Percentiles rank a stretch among this genome's conserved stretches.
These are phyloP conservation scores for Apiospora koreana DNA, from an alignment of 2,329 filamentous ascomycete genomes.

Conservation along the genomic window DNA sequence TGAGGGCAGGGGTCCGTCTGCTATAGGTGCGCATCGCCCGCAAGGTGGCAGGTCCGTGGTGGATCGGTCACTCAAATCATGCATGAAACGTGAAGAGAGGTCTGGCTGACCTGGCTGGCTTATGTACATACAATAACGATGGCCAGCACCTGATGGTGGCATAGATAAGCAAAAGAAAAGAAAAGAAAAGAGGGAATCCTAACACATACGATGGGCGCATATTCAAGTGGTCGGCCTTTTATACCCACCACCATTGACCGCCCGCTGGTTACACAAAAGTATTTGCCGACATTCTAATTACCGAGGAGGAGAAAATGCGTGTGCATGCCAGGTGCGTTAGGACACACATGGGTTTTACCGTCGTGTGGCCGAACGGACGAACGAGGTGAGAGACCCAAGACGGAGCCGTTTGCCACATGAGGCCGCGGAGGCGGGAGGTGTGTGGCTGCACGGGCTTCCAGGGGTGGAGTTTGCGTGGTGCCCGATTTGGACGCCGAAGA, in stretches of 20 bases:
- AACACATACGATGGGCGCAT: not conserved
- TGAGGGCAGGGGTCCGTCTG: not conserved
- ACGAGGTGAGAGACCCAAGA: not conserved
- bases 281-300: too few species aligned
- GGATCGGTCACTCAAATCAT: not conserved
- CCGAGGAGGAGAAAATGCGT: too few species aligned
- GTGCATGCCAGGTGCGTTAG: not conserved
- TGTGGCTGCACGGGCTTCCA: not conserved
- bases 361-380: not conserved
- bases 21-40: not conserved
- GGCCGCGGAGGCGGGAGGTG: not conserved
- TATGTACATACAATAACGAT: not conserved
- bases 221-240: not conserved
- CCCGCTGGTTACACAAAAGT: too few species aligned
- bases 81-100: not conserved
- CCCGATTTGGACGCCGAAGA: not conserved
- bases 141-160: too few species aligned
- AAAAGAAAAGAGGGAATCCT: not conserved
- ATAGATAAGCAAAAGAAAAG: not conserved
- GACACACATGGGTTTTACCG: not conserved
- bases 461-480: not conserved
- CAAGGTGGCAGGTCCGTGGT: not conserved
- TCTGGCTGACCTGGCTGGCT: not conserved
- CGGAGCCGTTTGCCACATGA: not conserved
- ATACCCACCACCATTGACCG: not conserved